phyloP scores from a whole-genome alignment of 2,329 filamentous ascomycete genomes.

The Paracoccidioides lutzii region DNA sequence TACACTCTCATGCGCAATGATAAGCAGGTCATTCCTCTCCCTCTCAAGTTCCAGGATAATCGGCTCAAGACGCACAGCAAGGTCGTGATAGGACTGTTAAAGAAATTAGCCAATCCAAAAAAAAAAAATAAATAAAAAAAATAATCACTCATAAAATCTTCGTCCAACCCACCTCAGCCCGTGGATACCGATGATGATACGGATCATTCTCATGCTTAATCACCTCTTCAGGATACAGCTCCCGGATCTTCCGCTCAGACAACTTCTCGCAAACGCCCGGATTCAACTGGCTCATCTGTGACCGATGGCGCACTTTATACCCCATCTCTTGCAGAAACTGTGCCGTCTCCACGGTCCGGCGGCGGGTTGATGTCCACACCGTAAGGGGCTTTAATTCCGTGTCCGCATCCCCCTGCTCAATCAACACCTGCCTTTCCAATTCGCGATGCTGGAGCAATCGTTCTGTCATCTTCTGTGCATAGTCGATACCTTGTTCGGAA shows the following conservation, averaged over 20 bases:
- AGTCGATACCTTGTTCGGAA: conserved; percentile 65
- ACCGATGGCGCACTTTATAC: conserved; percentile 78
- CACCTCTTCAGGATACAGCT: conserved; percentile 79
- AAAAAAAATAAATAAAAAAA: background rate
- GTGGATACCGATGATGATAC: conserved; percentile 91
- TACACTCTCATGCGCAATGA: conserved; percentile 97
- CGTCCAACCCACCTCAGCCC: conserved; percentile 58
- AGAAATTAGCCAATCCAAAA: conserved; percentile 4
- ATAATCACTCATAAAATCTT: background rate
- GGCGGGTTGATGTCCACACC: conserved; percentile 88
- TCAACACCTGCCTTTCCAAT: conserved; percentile 58
- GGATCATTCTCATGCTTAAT: conserved; percentile 87
- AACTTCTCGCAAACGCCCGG: conserved; percentile 93
- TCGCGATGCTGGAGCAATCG: conserved; percentile 72
- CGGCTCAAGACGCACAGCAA: conserved; percentile 92
- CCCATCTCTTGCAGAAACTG: conserved; percentile 66
- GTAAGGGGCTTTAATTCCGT: conserved; percentile 65
- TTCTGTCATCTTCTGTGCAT: conserved; percentile 76
- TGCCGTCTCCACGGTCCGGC: conserved; percentile 81
- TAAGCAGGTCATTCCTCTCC: conserved; percentile 93
- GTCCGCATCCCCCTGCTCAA: conserved; percentile 54
- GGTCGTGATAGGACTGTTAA: conserved; percentile 81
- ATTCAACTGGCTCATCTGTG: conserved; percentile 95
- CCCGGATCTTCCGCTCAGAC: conserved; percentile 66
- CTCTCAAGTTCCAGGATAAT: conserved; percentile 96